Conservation (phyloP, 257 asterid genomes). For the Perilla frutescens region DNA sequence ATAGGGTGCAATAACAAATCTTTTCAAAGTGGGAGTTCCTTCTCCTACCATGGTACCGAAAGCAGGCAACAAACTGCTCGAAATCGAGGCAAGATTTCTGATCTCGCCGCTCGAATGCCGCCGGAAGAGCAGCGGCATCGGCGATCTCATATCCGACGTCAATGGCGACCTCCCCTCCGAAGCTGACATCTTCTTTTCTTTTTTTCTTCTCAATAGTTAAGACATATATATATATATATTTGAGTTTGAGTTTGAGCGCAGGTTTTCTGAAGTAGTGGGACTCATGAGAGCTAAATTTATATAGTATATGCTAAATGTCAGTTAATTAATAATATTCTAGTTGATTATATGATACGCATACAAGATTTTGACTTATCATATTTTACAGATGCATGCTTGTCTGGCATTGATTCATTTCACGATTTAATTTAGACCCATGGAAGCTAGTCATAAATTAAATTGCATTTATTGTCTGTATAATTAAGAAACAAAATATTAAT, state of each 20-base stretch:
- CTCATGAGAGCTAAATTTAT: slow-evolving; percentile 27
- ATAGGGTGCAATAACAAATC: slow-evolving; percentile 71
- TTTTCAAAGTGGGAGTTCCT: slow-evolving; percentile 47
- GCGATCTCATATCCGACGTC: slow-evolving; percentile 56
- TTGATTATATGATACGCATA: not conserved
- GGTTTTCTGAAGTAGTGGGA: slow-evolving; percentile 32
- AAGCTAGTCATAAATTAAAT: slow-evolving; percentile 32
- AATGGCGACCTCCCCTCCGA: slow-evolving; percentile 46
- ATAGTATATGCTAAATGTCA: not conserved
- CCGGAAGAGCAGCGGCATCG: slow-evolving; percentile 59
- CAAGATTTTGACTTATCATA: slow-evolving; percentile 31
- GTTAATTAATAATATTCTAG: not conserved
- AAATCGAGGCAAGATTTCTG: slow-evolving; percentile 71
- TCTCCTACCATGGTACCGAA: slow-evolving; percentile 81
- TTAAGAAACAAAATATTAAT: not conserved
- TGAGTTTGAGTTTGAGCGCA: too few species aligned
- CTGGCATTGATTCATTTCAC: slow-evolving; percentile 18
- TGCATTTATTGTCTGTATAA: slow-evolving; percentile 32
- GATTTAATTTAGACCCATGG: slow-evolving; percentile 12
- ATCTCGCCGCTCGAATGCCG: slow-evolving; percentile 59
- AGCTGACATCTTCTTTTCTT: slow-evolving; percentile 40
- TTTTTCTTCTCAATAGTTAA: not conserved
- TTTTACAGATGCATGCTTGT: not conserved
- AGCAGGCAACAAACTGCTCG: slow-evolving; percentile 94
- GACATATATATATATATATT: too few species aligned